These are phyloP conservation scores for Penstemon barbatus DNA, from an alignment of 257 asterid genomes.

Conservation along the genomic window DNA sequence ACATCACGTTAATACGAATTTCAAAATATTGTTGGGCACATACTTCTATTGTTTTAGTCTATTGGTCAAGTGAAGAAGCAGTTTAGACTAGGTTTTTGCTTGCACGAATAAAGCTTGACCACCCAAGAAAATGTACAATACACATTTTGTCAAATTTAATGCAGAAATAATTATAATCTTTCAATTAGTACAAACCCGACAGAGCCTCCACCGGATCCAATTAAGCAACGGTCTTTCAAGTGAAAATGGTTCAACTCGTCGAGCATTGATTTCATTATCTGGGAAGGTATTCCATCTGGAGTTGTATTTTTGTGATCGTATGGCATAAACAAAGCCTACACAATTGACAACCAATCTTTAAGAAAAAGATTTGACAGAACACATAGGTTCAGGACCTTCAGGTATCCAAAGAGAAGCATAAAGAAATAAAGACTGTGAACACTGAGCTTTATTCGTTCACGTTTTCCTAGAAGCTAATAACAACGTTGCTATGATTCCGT, in stretches of 20 bases:
- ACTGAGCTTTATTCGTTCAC: constrained; percentile 9
- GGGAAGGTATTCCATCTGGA: constrained; percentile 78
- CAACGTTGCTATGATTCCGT: not conserved
- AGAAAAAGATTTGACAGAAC: constrained; percentile 21
- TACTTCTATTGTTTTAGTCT: not conserved
- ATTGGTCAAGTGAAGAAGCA: not conserved
- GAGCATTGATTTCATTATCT: constrained; percentile 80
- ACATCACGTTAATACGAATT: not conserved
- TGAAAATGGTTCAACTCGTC: constrained; percentile 81
- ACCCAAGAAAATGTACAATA: not conserved
- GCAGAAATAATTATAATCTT: not conserved
- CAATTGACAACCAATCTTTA: constrained; percentile 15
- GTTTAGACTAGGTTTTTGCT: not conserved
- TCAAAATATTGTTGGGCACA: not conserved
- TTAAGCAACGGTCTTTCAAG: constrained; percentile 75
- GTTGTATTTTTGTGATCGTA: constrained; percentile 97
- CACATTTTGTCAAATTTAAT: not conserved
- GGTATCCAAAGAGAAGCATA: constrained; percentile 12
- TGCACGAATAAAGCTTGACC: not conserved
- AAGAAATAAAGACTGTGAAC: constrained; percentile 15
- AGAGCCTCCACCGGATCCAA: constrained; percentile 99
- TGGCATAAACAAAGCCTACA: constrained; percentile 94
- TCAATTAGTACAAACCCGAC: constrained; percentile 76
- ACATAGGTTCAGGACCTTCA: constrained; percentile 5
- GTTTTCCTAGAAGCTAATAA: constrained; percentile 10